Conservation (phyloP, 2,329 filamentous ascomycete species). For the Lasiodiplodia sp. region DNA sequence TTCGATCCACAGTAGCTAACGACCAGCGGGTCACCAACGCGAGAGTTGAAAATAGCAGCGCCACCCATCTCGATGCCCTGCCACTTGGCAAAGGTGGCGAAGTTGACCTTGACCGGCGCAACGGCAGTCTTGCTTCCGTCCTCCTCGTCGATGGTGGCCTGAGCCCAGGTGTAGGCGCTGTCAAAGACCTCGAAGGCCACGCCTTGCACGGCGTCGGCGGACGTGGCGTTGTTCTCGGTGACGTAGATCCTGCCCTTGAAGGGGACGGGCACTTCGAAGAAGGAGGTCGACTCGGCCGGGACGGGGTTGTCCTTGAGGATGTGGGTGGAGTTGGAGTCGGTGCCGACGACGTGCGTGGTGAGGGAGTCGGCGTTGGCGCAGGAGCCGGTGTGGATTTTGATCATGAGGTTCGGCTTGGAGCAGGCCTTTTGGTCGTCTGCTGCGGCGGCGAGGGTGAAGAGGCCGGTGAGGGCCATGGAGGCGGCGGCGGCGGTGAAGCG, state of each 20-base stretch:
- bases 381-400: constrained; percentile 2
- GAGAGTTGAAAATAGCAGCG: neutral
- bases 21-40: neutral
- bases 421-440: neutral
- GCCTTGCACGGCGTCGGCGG: neutral
- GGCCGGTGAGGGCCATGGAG: neutral
- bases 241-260: constrained; percentile 1
- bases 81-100: neutral
- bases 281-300: neutral
- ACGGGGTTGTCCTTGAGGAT: neutral
- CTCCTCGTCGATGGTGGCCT: neutral
- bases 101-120: neutral
- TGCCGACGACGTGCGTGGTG: constrained; percentile 10
- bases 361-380: neutral
- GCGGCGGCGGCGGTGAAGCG: neutral
- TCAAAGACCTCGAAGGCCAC: neutral
- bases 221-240: neutral
- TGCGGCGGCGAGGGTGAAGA: neutral
- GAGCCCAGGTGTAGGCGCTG: neutral
- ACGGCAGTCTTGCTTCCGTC: neutral
- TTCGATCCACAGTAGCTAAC: neutral
- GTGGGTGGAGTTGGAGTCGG: neutral
- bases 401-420: constrained; percentile 15
- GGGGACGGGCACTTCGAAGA: neutral
- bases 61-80: neutral